These are phyloP conservation scores for Parsonsia alboflavescens DNA, from an alignment of 257 asterid genomes.

Conservation along the genomic window DNA sequence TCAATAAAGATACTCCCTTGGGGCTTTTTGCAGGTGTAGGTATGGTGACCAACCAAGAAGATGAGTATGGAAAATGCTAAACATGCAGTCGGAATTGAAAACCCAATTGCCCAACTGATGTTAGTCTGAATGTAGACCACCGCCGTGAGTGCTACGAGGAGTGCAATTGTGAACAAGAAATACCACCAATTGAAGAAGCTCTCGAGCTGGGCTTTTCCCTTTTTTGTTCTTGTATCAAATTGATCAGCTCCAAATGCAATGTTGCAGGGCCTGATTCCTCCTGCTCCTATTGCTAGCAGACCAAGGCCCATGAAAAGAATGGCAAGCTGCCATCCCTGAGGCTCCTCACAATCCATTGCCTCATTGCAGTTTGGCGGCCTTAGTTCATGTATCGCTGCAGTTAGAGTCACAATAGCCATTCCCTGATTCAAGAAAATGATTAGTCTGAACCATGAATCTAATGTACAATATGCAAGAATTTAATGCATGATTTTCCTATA, in stretches of 20 bases:
- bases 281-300: slow-evolving; percentile 66
- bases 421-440: slow-evolving; percentile 36
- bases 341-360: slow-evolving; percentile 28
- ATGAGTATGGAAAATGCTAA: slow-evolving; percentile 44
- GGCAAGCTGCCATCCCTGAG: slow-evolving; percentile 56
- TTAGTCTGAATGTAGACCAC: slow-evolving; percentile 74
- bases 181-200: slow-evolving; percentile 95
- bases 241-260: slow-evolving; percentile 92
- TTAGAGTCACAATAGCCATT: slow-evolving; percentile 49
- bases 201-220: slow-evolving; percentile 60
- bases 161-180: slow-evolving; percentile 70
- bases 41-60: slow-evolving; percentile 53
- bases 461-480: no score
- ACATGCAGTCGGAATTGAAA: slow-evolving; percentile 67
- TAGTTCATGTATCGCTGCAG: slow-evolving; percentile 48
- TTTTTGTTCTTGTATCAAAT: slow-evolving; percentile 58
- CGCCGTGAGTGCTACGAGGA: slow-evolving; percentile 55
- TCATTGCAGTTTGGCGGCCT: slow-evolving; percentile 52
- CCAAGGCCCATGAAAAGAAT: slow-evolving; percentile 49
- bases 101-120: slow-evolving; percentile 70
- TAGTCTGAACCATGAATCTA: neutral
- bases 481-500: no score
- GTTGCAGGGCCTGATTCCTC: slow-evolving; percentile 80
- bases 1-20: slow-evolving; percentile 56
- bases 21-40: slow-evolving; percentile 38